phyloP scores from a whole-genome alignment of 768 basidiomycete genomes.

The Pulveroboletus ravenelii region DNA sequence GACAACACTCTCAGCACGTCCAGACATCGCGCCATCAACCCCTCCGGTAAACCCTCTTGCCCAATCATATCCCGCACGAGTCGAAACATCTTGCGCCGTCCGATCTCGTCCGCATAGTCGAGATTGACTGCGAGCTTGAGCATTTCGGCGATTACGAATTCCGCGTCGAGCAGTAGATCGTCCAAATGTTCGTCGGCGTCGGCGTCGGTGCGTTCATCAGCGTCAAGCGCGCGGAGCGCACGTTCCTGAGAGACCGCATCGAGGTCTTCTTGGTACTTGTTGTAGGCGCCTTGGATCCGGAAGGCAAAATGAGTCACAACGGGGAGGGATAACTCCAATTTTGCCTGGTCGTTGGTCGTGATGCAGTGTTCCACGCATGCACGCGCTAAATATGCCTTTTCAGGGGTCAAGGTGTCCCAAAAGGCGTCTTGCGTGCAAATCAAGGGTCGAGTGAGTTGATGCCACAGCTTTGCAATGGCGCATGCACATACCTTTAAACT shows the following conservation, averaged over 20 bases:
- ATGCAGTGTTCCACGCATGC: conserved; percentile 80
- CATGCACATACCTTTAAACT: conserved; percentile 59
- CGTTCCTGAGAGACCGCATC: conserved; percentile 38
- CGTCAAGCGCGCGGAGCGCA: conserved; percentile 25
- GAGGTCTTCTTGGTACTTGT: conserved; percentile 47
- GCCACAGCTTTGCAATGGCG: neutral
- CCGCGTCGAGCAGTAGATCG: conserved; percentile 29
- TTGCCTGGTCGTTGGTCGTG: conserved; percentile 50
- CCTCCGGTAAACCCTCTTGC: conserved; percentile 62
- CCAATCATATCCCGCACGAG: conserved; percentile 85
- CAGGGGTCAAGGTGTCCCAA: conserved; percentile 67
- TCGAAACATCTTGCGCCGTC: conserved; percentile 80
- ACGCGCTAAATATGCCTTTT: conserved; percentile 75
- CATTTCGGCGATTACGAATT: conserved; percentile 77
- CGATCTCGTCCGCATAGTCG: conserved; percentile 91
- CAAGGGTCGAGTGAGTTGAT: neutral
- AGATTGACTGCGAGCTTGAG: conserved; percentile 71
- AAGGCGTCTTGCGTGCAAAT: conserved; percentile 48
- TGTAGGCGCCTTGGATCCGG: conserved; percentile 66
- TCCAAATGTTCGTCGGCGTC: conserved; percentile 47
- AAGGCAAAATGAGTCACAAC: conserved; percentile 82
- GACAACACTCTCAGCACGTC: conserved; percentile 77
- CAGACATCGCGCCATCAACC: conserved; percentile 67
- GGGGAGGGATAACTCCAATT: conserved; percentile 69
- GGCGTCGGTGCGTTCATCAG: conserved; percentile 32